Conservation (phyloP, 305 asterid species). For the Ajuga reptans region DNA sequence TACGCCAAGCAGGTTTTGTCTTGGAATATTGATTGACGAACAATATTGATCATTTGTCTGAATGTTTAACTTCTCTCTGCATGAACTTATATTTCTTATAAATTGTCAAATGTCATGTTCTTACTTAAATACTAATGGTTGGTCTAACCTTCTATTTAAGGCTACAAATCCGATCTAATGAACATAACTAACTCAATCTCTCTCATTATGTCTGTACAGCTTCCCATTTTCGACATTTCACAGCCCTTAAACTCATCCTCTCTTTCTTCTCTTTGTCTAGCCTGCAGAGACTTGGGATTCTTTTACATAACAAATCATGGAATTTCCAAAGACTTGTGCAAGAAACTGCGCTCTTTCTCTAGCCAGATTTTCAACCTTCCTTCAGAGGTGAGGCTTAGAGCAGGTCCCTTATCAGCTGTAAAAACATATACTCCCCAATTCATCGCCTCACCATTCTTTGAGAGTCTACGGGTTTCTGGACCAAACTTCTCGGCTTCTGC, state of each 20-base stretch:
- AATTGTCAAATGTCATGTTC: background rate
- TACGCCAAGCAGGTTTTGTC: slow-evolving; percentile 1
- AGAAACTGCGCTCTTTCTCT: slow-evolving; percentile 34
- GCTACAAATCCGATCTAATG: background rate
- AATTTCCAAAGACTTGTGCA: slow-evolving; percentile 37
- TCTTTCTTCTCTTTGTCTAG: slow-evolving; percentile 47
- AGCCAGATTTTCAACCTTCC: slow-evolving; percentile 47
- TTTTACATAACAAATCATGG: slow-evolving; percentile 60
- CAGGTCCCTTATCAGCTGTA: slow-evolving; percentile 49
- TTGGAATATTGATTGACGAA: slow-evolving; percentile 24
- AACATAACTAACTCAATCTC: slow-evolving; percentile 18
- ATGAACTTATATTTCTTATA: background rate
- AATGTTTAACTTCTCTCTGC: slow-evolving; percentile 19
- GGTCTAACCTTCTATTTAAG: slow-evolving; percentile 29
- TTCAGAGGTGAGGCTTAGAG: slow-evolving; percentile 48
- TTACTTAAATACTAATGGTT: slow-evolving; percentile 9
- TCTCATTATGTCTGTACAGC: slow-evolving; percentile 41
- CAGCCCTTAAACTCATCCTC: slow-evolving; percentile 43
- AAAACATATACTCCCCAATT: slow-evolving; percentile 68
- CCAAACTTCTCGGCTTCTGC: slow-evolving; percentile 62
- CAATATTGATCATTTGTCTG: slow-evolving; percentile 21
- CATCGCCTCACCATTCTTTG: slow-evolving; percentile 77
- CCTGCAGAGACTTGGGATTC: slow-evolving; percentile 73
- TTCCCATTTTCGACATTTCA: slow-evolving; percentile 59
- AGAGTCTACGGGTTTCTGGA: slow-evolving; percentile 61